These are phyloP conservation scores for Breynia disticha DNA, from an alignment of 441 rosid species.

Conservation along the genomic window DNA sequence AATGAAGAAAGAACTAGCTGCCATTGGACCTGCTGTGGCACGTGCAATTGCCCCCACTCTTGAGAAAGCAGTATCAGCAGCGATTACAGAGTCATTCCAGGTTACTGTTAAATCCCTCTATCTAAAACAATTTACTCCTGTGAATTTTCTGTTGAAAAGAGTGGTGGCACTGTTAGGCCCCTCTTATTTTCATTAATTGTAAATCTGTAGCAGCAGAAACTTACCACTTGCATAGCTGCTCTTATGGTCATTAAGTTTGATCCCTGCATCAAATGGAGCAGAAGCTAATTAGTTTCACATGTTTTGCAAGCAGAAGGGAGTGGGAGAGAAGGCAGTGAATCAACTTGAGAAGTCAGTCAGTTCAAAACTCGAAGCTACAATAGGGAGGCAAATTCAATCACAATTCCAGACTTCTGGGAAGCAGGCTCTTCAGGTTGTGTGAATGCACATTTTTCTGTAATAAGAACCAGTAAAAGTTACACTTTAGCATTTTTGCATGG, in stretches of 20 bases:
- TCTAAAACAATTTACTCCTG: not conserved
- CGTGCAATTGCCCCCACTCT: conserved; percentile 53
- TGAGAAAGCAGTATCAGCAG: conserved; percentile 63
- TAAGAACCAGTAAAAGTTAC: too few relatives aligned
- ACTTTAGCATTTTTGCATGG: too few relatives aligned
- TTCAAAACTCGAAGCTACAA: conserved; percentile 55
- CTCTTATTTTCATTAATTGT: not conserved
- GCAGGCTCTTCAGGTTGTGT: conserved; percentile 64
- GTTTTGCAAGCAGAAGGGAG: conserved; percentile 44
- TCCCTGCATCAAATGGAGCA: too few relatives aligned
- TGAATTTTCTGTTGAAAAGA: not conserved
- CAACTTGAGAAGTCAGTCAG: conserved; percentile 59
- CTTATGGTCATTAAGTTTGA: too few relatives aligned
- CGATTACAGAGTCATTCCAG: conserved; percentile 83
- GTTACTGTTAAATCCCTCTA: conserved; percentile 20
- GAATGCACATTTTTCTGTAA: conserved; percentile 2
- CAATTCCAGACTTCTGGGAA: conserved; percentile 78
- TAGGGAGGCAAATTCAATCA: conserved; percentile 64
- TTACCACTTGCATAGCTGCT: too few relatives aligned
- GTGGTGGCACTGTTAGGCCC: too few relatives aligned
- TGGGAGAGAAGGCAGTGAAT: conserved; percentile 57
- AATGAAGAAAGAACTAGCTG: conserved; percentile 61
- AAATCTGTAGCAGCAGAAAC: not conserved
- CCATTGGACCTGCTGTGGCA: conserved; percentile 46
- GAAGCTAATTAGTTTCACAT: too few relatives aligned